Evolutionary conservation across 2,329 filamentous ascomycete genomes (phyloP), one percentile per base, ranked within the genome.

Genomic region (Calcarisporium arbuscula): DNA sequence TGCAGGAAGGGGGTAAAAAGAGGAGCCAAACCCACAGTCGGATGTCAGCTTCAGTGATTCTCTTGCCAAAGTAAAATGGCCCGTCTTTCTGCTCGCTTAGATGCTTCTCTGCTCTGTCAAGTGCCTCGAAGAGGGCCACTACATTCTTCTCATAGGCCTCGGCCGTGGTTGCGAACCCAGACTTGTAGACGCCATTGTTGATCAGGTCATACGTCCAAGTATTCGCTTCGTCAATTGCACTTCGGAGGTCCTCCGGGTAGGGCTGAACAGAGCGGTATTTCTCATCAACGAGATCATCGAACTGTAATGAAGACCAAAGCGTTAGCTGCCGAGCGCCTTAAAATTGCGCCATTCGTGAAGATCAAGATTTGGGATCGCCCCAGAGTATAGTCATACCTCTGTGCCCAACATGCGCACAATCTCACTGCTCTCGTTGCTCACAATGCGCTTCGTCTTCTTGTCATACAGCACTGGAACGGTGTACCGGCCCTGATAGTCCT

Each of bases 341-440:
- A 31, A 36, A 17, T 28, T 17, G 12, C 27, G 8, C 27, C 10
- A 18, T 8, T n/a, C n/a, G n/a, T n/a, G n/a, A n/a, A n/a, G n/a
- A n/a, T n/a, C n/a, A n/a, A n/a, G n/a, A n/a, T n/a, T n/a, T n/a
- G n/a, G n/a, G n/a, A n/a, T n/a, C n/a, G n/a, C n/a, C n/a, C 9
- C 19, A 6, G 1, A 15, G 8, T 11, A 16, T 11, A 7, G 20
- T 36, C 53, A 14, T 34, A 87, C 87, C 51, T 78, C 85, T 27
- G 71, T 72, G 54, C 85, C 85, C 42, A 95, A 68, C 85, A 95
- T 94, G 54, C 89, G 80, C 57, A 95, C 80, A 56, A 95, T 95
- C 65, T 95, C 89, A 46, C 81, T 80, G 59, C 83, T 87, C 71
- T 95, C 89, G 48, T 95, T 95, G 74, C 74, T 92, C 42, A 95